phyloP scores from a whole-genome alignment of 768 basidiomycete genomes.

The Boletus edulis region DNA sequence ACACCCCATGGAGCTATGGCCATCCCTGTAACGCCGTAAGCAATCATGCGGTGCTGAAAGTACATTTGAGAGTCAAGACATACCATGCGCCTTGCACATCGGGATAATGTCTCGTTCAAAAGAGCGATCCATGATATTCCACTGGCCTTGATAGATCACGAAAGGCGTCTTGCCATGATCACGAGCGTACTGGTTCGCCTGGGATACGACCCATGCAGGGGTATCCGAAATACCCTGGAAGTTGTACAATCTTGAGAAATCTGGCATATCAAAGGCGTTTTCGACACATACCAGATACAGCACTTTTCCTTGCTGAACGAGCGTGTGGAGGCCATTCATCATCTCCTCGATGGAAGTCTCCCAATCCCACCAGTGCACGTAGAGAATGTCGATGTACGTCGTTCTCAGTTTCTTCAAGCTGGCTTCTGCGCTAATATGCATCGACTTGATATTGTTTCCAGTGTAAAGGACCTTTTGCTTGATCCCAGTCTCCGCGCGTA shows the following conservation, averaged over 20 bases:
- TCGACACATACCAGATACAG: constrained; percentile 35
- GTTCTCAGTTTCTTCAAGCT: not conserved
- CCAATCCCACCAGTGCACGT: constrained; percentile 47
- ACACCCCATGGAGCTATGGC: constrained; percentile 39
- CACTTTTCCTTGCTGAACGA: constrained; percentile 43
- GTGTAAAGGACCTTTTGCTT: constrained; percentile 26
- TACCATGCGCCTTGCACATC: constrained; percentile 28
- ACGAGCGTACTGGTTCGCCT: constrained; percentile 50
- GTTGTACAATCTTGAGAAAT: not conserved
- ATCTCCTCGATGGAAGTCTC: constrained; percentile 44
- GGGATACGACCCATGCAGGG: constrained; percentile 49
- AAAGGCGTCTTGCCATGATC: constrained; percentile 47
- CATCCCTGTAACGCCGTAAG: constrained; percentile 1
- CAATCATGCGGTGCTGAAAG: not conserved
- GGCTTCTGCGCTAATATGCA: constrained; percentile 30
- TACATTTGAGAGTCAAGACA: not conserved
- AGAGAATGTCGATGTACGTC: not conserved
- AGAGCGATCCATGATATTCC: constrained; percentile 34
- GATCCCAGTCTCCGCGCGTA: constrained; percentile 12
- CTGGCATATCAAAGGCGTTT: not conserved
- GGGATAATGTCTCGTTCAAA: constrained; percentile 45
- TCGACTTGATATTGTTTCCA: constrained; percentile 38
- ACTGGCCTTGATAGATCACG: constrained; percentile 41
- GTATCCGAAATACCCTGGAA: constrained; percentile 39
- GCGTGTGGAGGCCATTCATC: constrained; percentile 42